Evolutionary conservation across 1,284 basidiomycete species (phyloP).

Genomic region (Xerocomus amazonicus): DNA sequence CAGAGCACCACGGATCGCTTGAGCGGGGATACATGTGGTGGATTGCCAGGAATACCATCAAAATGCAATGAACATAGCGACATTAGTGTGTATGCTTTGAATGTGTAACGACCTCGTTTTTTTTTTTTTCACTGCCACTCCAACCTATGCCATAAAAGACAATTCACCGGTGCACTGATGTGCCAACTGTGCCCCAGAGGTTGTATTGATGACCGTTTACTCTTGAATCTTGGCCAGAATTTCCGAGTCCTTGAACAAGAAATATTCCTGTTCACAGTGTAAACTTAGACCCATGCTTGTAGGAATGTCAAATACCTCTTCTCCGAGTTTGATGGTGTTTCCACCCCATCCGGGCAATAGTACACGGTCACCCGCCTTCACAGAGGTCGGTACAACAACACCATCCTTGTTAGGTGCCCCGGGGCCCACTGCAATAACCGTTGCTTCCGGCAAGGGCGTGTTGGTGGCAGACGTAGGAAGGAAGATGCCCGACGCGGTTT

Average conservation of each 20-base stretch:
- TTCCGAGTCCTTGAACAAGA: conserved; percentile 92
- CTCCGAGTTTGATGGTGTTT: conserved; percentile 93
- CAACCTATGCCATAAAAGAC: background rate
- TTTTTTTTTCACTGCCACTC: background rate
- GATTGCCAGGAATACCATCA: conserved; percentile 17
- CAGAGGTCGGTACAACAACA: conserved; percentile 69
- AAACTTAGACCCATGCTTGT: background rate
- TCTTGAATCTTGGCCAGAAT: conserved; percentile 97
- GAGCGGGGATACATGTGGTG: conserved; percentile 29
- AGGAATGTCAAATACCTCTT: conserved; percentile 71
- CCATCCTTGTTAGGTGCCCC: conserved; percentile 90
- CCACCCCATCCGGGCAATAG: conserved; percentile 96
- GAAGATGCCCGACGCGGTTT: conserved; percentile 94
- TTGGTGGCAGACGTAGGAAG: conserved; percentile 84
- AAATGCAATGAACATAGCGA: conserved; percentile 21
- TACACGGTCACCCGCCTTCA: conserved; percentile 90
- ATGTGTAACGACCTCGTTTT: conserved; percentile 11
- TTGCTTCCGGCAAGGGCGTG: conserved; percentile 90
- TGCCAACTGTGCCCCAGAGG: background rate
- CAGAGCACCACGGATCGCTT: background rate
- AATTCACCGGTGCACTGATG: background rate
- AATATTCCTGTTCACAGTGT: conserved; percentile 65
- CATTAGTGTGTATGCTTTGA: conserved; percentile 18
- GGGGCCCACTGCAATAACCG: conserved; percentile 93
- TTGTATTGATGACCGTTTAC: conserved; percentile 39